Conservation (phyloP, 2,329 filamentous ascomycete species). For the Trichoderma hamatum region DNA sequence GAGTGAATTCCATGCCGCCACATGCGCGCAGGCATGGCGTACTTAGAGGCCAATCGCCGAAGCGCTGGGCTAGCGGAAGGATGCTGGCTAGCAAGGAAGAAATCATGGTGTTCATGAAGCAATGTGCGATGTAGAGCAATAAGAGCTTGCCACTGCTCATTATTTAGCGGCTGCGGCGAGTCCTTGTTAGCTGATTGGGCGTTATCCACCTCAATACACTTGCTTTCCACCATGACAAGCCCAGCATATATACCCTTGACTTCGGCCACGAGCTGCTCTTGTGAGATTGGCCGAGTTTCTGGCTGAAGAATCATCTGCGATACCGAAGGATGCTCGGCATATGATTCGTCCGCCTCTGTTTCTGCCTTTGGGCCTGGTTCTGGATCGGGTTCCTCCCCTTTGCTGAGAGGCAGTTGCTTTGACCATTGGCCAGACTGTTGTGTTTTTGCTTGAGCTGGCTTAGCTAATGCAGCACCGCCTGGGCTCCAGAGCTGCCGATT, state of each 20-base stretch:
- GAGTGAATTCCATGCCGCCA: slow-evolving; percentile 92
- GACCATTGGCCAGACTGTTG: background rate
- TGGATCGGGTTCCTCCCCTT: background rate
- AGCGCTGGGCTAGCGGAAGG: slow-evolving; percentile 73
- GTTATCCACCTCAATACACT: slow-evolving; percentile 82
- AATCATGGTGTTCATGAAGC: slow-evolving; percentile 81
- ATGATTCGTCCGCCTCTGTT: background rate
- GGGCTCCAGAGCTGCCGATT: slow-evolving; percentile 38
- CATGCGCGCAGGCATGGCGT: slow-evolving; percentile 90
- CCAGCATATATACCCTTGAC: slow-evolving; percentile 84
- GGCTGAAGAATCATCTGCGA: slow-evolving; percentile 47
- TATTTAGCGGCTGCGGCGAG: slow-evolving; percentile 50
- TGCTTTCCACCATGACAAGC: slow-evolving; percentile 81
- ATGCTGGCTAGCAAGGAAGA: slow-evolving; percentile 85
- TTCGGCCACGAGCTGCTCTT: slow-evolving; percentile 78
- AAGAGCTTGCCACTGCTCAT: slow-evolving; percentile 81
- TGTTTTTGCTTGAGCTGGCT: slow-evolving; percentile 18
- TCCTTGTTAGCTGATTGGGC: slow-evolving; percentile 55
- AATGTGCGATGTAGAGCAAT: slow-evolving; percentile 81
- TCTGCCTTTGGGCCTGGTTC: background rate
- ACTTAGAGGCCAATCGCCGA: slow-evolving; percentile 72
- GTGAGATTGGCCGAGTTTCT: slow-evolving; percentile 69
- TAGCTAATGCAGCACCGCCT: slow-evolving; percentile 30
- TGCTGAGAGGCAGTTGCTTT: background rate
- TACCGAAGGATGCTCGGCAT: slow-evolving; percentile 5